phyloP scores from a whole-genome alignment of 2,329 filamentous ascomycete species.

The Microsporum canis region DNA sequence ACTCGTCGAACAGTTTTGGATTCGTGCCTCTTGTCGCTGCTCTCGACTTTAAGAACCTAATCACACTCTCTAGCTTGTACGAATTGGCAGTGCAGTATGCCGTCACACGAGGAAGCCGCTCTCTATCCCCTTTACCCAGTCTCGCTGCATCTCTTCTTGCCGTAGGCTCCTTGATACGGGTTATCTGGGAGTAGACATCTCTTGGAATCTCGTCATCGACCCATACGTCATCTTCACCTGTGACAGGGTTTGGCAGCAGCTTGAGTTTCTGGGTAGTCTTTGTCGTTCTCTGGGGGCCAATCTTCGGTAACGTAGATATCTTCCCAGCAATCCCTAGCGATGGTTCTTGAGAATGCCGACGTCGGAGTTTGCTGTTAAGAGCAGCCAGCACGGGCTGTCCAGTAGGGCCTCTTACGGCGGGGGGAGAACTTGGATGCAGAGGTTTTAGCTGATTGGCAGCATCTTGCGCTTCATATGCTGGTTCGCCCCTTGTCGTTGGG shows the following conservation, averaged over 20 bases:
- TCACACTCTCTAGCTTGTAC: slow-evolving; percentile 79
- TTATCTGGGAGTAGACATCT: slow-evolving; percentile 97
- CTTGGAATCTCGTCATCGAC: slow-evolving; percentile 80
- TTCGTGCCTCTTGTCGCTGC: slow-evolving; percentile 64
- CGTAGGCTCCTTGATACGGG: slow-evolving; percentile 90
- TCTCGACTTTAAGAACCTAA: slow-evolving; percentile 81
- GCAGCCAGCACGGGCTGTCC: slow-evolving; percentile 58
- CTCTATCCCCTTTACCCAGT: slow-evolving; percentile 84
- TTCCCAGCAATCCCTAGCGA: slow-evolving; percentile 22
- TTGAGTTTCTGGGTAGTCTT: slow-evolving; percentile 96
- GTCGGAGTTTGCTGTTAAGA: slow-evolving; percentile 75
- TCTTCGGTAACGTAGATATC: slow-evolving; percentile 48
- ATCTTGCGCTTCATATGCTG: slow-evolving; percentile 32
- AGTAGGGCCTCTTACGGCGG: slow-evolving; percentile 22
- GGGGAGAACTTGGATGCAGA: slow-evolving; percentile 30
- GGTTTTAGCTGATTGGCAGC: slow-evolving; percentile 33
- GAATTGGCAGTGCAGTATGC: slow-evolving; percentile 92
- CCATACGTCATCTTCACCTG: slow-evolving; percentile 60
- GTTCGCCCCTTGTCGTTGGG: slow-evolving; percentile 35
- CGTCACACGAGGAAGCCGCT: slow-evolving; percentile 77
- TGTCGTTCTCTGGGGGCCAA: slow-evolving; percentile 87
- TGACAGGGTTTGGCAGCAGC: slow-evolving; percentile 81
- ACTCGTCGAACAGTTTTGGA: slow-evolving; percentile 93
- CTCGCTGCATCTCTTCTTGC: slow-evolving; percentile 84
- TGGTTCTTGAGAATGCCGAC: slow-evolving; percentile 69